Evolutionary conservation across 163 green algal genomes (phyloP).

Genomic region (Chlamydomonas reinhardtii): DNA sequence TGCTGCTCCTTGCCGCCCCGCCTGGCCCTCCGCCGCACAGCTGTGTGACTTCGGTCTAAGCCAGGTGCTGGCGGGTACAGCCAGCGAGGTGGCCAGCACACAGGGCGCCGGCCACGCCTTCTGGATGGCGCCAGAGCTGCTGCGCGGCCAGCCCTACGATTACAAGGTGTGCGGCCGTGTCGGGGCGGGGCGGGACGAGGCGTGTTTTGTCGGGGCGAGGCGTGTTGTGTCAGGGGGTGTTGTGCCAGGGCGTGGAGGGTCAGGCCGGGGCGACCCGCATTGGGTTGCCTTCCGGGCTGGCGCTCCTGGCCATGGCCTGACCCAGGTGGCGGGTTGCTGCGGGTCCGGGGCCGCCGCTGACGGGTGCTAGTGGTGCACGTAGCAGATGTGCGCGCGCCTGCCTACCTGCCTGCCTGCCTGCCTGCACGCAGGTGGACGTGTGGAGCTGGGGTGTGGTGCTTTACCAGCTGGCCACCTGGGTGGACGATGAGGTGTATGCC

Average conservation of each 20-base stretch:
- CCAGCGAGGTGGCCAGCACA: not conserved
- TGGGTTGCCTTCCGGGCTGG: too few species aligned
- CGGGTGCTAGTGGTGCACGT: too few species aligned
- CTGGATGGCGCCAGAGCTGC: slow-evolving; percentile 35
- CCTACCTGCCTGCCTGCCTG: too few species aligned
- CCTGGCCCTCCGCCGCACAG: not conserved
- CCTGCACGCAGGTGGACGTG: slow-evolving; percentile 35
- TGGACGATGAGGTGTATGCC: not conserved
- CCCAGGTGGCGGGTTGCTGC: too few species aligned
- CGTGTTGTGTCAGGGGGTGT: too few species aligned
- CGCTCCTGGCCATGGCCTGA: too few species aligned
- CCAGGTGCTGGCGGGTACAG: not conserved
- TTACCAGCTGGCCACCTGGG: slow-evolving; percentile 38
- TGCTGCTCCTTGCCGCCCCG: too few species aligned
- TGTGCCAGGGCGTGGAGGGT: too few species aligned
- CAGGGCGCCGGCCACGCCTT: not conserved
- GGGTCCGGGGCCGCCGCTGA: too few species aligned
- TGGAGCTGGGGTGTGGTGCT: slow-evolving; percentile 34
- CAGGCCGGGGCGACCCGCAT: too few species aligned
- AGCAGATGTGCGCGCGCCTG: too few species aligned
- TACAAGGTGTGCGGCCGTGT: slow-evolving; percentile 15
- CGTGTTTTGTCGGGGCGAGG: not conserved
- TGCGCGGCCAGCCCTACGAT: slow-evolving; percentile 12
- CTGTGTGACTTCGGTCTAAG: slow-evolving; percentile 40
- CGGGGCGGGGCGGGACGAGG: not conserved